Evolutionary conservation across 352 stramenopile genomes (phyloP).

Genomic region (Aphanomyces stellatus): DNA sequence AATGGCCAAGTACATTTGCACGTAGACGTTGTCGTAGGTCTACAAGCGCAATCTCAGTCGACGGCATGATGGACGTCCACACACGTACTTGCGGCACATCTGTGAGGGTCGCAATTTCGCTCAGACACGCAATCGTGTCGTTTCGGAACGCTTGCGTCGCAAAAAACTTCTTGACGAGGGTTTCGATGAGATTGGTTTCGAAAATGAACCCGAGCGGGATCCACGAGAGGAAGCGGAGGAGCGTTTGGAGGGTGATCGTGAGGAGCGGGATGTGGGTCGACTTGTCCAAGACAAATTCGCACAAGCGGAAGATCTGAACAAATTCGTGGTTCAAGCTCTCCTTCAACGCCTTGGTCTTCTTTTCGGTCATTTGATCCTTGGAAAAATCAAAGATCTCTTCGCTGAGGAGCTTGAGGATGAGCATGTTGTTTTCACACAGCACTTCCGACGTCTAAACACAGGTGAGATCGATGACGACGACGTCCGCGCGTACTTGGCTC

Average conservation of each 20-base stretch:
- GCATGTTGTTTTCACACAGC: conserved; percentile 99
- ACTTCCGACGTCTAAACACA: conserved; percentile 89
- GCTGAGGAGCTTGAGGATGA: conserved; percentile 97
- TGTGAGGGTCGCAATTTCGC: conserved; percentile 94
- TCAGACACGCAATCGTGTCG: conserved; percentile 96
- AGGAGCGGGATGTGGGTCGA: conserved; percentile 89
- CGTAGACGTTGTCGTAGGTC: conserved; percentile 92
- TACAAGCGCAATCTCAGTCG: conserved; percentile 17
- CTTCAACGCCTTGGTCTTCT: conserved; percentile 98
- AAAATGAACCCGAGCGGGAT: conserved; percentile 99
- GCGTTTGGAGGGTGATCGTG: conserved; percentile 94
- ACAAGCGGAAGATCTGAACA: conserved; percentile 97
- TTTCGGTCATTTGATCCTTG: conserved; percentile 96
- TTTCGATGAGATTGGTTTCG: conserved; percentile 93
- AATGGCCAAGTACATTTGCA: conserved; percentile 93
- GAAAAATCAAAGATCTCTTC: conserved; percentile 99
- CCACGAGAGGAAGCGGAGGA: conserved; percentile 97
- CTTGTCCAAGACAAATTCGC: conserved; percentile 96
- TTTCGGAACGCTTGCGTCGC: conserved; percentile 92
- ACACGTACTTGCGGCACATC: conserved; percentile 65
- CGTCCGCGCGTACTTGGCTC: conserved; percentile 60
- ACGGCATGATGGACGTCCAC: neutral
- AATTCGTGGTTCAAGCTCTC: conserved; percentile 98
- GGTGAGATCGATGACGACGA: conserved; percentile 15
- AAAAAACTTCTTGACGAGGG: conserved; percentile 96